A percentile compares a stretch with the other conserved stretches of the same genome.
phyloP scores from a whole-genome alignment of 1,284 basidiomycete genomes.

The Phenoliferia sp. region DNA sequence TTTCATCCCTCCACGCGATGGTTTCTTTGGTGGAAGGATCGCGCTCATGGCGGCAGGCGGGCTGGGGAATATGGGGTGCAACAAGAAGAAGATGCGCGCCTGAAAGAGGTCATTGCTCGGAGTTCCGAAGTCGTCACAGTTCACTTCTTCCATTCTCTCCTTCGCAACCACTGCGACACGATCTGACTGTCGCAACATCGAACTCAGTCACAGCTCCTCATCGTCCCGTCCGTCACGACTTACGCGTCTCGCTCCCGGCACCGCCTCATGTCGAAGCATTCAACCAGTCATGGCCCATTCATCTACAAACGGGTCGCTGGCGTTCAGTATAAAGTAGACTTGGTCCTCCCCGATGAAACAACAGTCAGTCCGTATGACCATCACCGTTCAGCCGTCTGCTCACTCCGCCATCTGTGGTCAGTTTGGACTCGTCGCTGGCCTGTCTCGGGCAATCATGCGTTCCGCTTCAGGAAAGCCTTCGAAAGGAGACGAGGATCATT shows the following conservation, averaged over 20 bases:
- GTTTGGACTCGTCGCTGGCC: not conserved
- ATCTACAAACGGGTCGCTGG: not conserved
- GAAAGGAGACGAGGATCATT: not conserved
- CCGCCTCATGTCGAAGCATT: not conserved
- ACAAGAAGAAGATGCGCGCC: not conserved
- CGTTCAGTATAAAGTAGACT: not conserved
- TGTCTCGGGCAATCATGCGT: not conserved
- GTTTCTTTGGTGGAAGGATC: constrained; percentile 27
- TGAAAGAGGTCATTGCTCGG: not conserved
- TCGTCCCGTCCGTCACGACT: too few relatives aligned
- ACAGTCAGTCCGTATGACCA: not conserved
- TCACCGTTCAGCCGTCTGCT: not conserved
- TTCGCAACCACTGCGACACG: not conserved
- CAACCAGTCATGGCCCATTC: not conserved
- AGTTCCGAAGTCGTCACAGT: too few relatives aligned
- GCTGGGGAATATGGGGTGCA: too few relatives aligned
- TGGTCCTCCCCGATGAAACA: not conserved
- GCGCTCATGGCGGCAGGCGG: constrained; percentile 23
- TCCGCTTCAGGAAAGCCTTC: not conserved
- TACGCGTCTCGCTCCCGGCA: not conserved
- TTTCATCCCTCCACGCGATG: constrained; percentile 19
- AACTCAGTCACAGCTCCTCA: too few relatives aligned
- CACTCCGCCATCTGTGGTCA: not conserved
- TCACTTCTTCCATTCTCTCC: not conserved
- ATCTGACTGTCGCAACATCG: too few relatives aligned